These are phyloP conservation scores for Obelidium mucronatum DNA, from an alignment of 192 early-diverging fungal species.

Conservation along the genomic window DNA sequence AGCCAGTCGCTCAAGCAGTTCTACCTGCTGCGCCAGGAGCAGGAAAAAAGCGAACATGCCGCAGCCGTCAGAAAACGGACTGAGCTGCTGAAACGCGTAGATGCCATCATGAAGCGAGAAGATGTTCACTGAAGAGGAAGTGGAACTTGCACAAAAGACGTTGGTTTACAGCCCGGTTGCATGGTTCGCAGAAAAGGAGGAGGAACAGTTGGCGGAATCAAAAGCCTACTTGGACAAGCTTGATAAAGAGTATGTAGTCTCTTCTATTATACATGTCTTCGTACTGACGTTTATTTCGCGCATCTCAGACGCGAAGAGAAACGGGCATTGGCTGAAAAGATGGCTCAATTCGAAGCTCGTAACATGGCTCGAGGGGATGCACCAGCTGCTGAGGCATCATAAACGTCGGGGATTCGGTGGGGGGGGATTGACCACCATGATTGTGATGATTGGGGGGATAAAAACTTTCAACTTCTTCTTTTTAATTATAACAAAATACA, in stretches of 20 bases:
- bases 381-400: no score
- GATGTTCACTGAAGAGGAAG: background rate
- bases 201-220: background rate
- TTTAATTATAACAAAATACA: no score
- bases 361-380: no score
- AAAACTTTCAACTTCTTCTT: no score
- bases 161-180: slow-evolving; percentile 3
- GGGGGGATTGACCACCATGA: no score
- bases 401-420: no score
- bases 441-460: no score
- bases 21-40: slow-evolving; percentile 77
- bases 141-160: background rate
- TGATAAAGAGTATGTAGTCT: slow-evolving; percentile 14
- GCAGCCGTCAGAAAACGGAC: background rate
- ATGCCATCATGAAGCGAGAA: background rate
- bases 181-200: slow-evolving; percentile 28
- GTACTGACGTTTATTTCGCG: background rate
- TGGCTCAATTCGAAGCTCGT: slow-evolving; percentile 33
- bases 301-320: slow-evolving; percentile 21
- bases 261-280: background rate
- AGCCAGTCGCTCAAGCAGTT: slow-evolving; percentile 79
- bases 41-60: slow-evolving; percentile 55
- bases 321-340: slow-evolving; percentile 9
- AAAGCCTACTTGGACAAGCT: slow-evolving; percentile 16
- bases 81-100: slow-evolving; percentile 2